Evolutionary conservation across 495 filamentous ascomycete species (phyloP), one percentile per base, ranked within the genome.

Genomic region (Umbilicaria muhlenbergii): DNA sequence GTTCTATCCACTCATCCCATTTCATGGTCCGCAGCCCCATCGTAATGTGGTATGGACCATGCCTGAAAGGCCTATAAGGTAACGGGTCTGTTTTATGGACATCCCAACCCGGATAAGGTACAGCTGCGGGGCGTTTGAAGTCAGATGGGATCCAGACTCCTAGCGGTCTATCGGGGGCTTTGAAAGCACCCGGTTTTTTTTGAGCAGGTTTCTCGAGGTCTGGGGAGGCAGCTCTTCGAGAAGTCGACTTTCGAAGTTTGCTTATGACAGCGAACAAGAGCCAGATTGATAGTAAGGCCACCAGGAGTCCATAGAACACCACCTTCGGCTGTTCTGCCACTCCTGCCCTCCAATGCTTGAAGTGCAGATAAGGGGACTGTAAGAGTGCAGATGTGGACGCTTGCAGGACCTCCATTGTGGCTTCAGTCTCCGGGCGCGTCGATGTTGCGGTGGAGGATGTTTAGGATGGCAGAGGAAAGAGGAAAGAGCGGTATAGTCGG

Each of bases 1-100:
- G 74, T 61, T 92, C 77, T 49, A 92, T 91, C 86, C 86, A 93
- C 33, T 86, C 81, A 51, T 80, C 75, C 66, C 78, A 83, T 47
- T 80, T 70, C 70, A 91, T 74, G 17, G 69, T 77, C 37, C 84
- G 72, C 12, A 94, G 66, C 2, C 86, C 86, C 81, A 94, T 86
- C 2, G 82, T 92, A 44, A 87, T 70, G 54, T 84, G 76, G 51
- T 82, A 80, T 32, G 82, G 82, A 3, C 86, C 86, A 64, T 88
- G 75, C 62, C 79, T 74, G 58, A 92, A 92, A 4, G 86, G 83
- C 18, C 86, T 74, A 60, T 92, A 94, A 11, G 83, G 81, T 13
- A 86, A 73, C 3, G 86, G 83, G 50, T 83, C 86, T 2, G 84
- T 81, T 37, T 65, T 62, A 36, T 73, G 57, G 32, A 91, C 56